Conservation (phyloP, 148 eudicot species). For the Silene latifolia region DNA sequence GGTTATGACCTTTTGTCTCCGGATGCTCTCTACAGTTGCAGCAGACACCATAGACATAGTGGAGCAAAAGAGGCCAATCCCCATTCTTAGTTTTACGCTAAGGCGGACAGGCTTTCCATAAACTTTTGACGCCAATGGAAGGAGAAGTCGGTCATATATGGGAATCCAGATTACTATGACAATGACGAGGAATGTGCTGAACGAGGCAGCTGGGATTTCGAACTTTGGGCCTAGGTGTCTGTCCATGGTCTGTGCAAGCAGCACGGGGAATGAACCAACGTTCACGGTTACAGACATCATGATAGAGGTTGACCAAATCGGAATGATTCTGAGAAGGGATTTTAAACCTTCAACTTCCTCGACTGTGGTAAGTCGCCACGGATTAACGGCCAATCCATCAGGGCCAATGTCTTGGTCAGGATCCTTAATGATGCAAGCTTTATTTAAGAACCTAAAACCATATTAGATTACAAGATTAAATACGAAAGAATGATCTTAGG, state of each 20-base stretch:
- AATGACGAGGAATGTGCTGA: slow-evolving; percentile 49
- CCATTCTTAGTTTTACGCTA: slow-evolving; percentile 65
- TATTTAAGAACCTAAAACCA: slow-evolving; percentile 54
- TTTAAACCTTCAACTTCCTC: slow-evolving; percentile 78
- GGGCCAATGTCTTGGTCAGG: slow-evolving; percentile 43
- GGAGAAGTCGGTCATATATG: slow-evolving; percentile 57
- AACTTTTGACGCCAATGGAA: slow-evolving; percentile 71
- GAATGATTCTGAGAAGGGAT: slow-evolving; percentile 56
- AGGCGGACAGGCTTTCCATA: slow-evolving; percentile 47
- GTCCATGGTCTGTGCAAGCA: slow-evolving; percentile 70
- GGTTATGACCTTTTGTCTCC: slow-evolving; percentile 45
- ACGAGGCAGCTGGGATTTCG: slow-evolving; percentile 76
- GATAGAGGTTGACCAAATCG: slow-evolving; percentile 71
- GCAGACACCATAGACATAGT: slow-evolving; percentile 54
- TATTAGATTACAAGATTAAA: not conserved
- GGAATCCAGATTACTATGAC: slow-evolving; percentile 58
- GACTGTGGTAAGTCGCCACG: slow-evolving; percentile 59
- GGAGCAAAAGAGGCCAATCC: slow-evolving; percentile 54
- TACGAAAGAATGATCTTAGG: not conserved
- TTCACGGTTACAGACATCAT: slow-evolving; percentile 56
- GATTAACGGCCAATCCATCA: slow-evolving; percentile 40
- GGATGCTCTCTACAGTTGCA: slow-evolving; percentile 53
- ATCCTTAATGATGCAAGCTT: slow-evolving; percentile 60
- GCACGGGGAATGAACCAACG: slow-evolving; percentile 45
- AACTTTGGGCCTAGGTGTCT: slow-evolving; percentile 57